These are phyloP conservation scores for Exophiala phaeomuriformis DNA, from an alignment of 2,329 filamentous ascomycete species.

Conservation along the genomic window DNA sequence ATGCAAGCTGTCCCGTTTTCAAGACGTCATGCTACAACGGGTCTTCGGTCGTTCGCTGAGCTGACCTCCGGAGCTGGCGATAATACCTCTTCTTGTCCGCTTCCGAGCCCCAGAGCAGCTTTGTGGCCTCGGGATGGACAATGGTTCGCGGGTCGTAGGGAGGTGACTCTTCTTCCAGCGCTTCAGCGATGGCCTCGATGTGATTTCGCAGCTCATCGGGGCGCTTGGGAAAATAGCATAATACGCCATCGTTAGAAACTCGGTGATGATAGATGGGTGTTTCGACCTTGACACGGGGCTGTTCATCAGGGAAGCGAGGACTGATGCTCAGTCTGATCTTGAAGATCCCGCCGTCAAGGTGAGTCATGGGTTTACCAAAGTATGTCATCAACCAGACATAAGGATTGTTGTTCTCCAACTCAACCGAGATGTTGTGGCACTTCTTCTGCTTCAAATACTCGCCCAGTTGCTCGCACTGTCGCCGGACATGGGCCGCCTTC, in stretches of 20 bases:
- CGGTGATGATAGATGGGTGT: conserved; percentile 82
- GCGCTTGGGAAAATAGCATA: conserved; percentile 67
- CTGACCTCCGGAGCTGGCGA: conserved; percentile 51
- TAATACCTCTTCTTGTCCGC: conserved; percentile 81
- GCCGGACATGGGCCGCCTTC: conserved; percentile 71
- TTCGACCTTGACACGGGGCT: conserved; percentile 74
- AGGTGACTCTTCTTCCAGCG: conserved; percentile 79
- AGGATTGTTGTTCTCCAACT: conserved; percentile 71
- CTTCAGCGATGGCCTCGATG: conserved; percentile 71
- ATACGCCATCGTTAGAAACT: conserved; percentile 68
- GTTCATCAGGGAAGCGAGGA: conserved; percentile 76
- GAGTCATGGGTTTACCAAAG: conserved; percentile 86
- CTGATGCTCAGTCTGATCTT: conserved; percentile 72
- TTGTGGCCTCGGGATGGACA: conserved; percentile 78
- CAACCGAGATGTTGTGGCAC: conserved; percentile 64
- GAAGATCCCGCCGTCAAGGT: conserved; percentile 86
- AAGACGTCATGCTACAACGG: neutral
- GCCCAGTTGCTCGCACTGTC: conserved; percentile 76
- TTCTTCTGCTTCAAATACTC: conserved; percentile 66
- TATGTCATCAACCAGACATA: conserved; percentile 86
- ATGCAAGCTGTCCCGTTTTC: neutral
- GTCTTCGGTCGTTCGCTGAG: conserved; percentile 19
- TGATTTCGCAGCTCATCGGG: conserved; percentile 74
- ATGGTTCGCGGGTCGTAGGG: conserved; percentile 84
- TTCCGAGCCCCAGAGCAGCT: conserved; percentile 73